phyloP scores from a whole-genome alignment of 768 basidiomycete species.

The Collybia mongolica region DNA sequence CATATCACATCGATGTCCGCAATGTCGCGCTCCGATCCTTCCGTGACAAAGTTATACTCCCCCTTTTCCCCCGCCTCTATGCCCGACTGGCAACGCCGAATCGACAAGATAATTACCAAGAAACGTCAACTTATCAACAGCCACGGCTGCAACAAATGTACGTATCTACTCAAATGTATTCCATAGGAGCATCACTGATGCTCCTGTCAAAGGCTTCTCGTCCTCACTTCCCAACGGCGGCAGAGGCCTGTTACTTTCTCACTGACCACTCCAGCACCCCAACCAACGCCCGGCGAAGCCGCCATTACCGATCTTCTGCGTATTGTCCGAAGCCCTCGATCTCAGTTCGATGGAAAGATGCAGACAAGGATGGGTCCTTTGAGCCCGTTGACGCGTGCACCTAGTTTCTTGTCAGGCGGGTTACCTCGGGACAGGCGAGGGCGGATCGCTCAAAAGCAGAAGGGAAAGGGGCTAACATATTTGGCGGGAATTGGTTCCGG shows the following conservation, averaged over 20 bases:
- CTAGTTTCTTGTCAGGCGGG: constrained; percentile 72
- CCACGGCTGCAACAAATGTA: constrained; percentile 84
- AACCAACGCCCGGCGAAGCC: constrained; percentile 63
- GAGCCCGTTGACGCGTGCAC: constrained; percentile 38
- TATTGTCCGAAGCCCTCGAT: constrained; percentile 53
- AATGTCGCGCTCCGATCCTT: constrained; percentile 78
- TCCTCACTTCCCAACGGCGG: constrained; percentile 70
- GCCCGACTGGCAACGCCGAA: constrained; percentile 52
- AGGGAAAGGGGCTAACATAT: constrained; percentile 27
- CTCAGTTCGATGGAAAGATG: constrained; percentile 32
- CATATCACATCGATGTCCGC: constrained; percentile 74
- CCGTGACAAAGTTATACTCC: constrained; percentile 75
- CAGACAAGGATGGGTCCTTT: constrained; percentile 23
- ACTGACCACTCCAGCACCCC: constrained; percentile 52
- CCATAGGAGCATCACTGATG: constrained; percentile 4
- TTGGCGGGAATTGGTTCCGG: constrained; percentile 23
- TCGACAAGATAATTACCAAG: constrained; percentile 55
- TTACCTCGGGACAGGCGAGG: constrained; percentile 78
- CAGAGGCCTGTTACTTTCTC: constrained; percentile 58
- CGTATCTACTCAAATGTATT: constrained; percentile 13
- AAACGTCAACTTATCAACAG: constrained; percentile 55
- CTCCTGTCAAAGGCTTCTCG: constrained; percentile 58
- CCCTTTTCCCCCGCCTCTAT: constrained; percentile 56
- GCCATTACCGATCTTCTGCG: constrained; percentile 68
- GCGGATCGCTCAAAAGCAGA: constrained; percentile 59